Conservation (phyloP, 495 filamentous ascomycete species). For the Halenospora varia region DNA sequence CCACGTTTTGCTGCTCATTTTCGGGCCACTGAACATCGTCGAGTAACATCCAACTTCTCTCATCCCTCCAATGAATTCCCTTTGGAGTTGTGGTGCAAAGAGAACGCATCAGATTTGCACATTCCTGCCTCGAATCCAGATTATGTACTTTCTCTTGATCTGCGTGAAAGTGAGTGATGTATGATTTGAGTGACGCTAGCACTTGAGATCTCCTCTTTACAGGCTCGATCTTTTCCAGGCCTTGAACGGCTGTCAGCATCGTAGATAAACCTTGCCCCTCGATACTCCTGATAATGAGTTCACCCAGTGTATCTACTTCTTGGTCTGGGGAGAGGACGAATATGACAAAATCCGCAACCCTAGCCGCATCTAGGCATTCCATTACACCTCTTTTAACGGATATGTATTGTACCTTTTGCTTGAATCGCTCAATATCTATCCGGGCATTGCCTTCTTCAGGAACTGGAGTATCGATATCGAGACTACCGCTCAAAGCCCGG, state of each 20-base stretch:
- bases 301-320: conserved; percentile 79
- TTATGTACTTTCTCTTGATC: conserved; percentile 81
- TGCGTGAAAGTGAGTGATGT: conserved; percentile 90
- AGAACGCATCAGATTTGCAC: conserved; percentile 80
- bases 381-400: conserved; percentile 66
- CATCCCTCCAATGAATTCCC: conserved; percentile 88
- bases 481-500: conserved; percentile 63
- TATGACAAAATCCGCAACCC: conserved; percentile 84
- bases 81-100: conserved; percentile 88
- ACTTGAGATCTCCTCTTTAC: conserved; percentile 73
- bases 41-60: conserved; percentile 89
- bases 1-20: conserved; percentile 48
- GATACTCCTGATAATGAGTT: conserved; percentile 76
- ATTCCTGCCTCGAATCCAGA: conserved; percentile 82
- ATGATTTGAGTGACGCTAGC: conserved; percentile 76
- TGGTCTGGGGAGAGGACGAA: conserved; percentile 74
- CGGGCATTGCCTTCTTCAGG: conserved; percentile 52
- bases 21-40: conserved; percentile 73
- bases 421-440: conserved; percentile 80
- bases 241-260: conserved; percentile 73
- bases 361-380: conserved; percentile 76
- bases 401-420: conserved; percentile 86
- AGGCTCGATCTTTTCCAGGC: conserved; percentile 70
- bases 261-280: conserved; percentile 93
- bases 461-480: conserved; percentile 71